Percentiles rank a stretch among this genome's conserved stretches.
Evolutionary conservation across 2,329 filamentous ascomycete genomes (phyloP).

Genomic region (Onygena corvina): DNA sequence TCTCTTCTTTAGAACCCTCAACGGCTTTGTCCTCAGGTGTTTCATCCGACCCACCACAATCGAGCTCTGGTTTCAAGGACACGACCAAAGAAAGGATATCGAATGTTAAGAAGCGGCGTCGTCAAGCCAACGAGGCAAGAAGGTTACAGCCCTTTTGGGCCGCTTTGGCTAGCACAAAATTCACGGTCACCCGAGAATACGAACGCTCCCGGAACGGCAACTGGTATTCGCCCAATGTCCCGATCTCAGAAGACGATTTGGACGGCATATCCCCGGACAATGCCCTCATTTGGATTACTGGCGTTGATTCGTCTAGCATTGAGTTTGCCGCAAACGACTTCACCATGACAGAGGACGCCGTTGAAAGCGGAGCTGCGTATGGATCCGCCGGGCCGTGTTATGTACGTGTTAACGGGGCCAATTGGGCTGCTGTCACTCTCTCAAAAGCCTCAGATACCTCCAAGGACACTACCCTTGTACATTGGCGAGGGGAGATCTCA

Average conservation of each 20-base stretch:
- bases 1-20: constrained; percentile 32
- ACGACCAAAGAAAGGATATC: constrained; percentile 45
- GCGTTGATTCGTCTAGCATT: constrained; percentile 36
- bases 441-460: constrained; percentile 35
- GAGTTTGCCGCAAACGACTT: constrained; percentile 38
- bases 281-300: constrained; percentile 37
- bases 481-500: constrained; percentile 52
- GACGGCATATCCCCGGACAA: constrained; percentile 32
- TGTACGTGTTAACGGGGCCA: constrained; percentile 52
- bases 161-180: constrained; percentile 87
- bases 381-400: constrained; percentile 47
- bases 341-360: constrained; percentile 20
- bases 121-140: constrained; percentile 81
- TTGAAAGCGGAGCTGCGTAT: constrained; percentile 12
- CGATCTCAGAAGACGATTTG: constrained; percentile 33
- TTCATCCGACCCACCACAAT: constrained; percentile 33
- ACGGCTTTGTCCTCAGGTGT: constrained; percentile 30
- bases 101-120: constrained; percentile 67
- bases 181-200: constrained; percentile 86
- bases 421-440: constrained; percentile 52
- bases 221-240: constrained; percentile 19
- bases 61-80: constrained; percentile 37
- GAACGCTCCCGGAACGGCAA: constrained; percentile 53
- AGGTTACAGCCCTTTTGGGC: constrained; percentile 90
- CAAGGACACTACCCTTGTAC: constrained; percentile 34